Evolutionary conservation across 345 rosid species (phyloP).

Genomic region (Zanthoxylum bungeanum): DNA sequence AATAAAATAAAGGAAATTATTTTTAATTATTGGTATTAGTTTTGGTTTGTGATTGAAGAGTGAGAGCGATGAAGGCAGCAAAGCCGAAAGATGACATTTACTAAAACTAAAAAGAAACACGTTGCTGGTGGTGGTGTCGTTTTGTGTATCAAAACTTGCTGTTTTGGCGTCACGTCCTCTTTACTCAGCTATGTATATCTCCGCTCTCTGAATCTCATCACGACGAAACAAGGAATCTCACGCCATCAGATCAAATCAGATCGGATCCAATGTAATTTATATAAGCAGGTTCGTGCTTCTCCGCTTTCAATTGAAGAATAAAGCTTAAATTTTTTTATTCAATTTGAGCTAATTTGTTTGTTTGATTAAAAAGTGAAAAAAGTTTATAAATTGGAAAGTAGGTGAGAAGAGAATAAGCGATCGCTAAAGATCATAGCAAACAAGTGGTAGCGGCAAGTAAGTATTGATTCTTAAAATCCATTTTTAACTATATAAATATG

Average conservation of each 20-base stretch:
- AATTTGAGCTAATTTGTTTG: background rate
- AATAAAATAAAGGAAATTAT: too few relatives aligned
- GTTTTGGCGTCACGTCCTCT: conserved; percentile 16
- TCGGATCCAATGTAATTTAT: background rate
- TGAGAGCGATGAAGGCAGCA: too few relatives aligned
- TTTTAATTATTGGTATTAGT: too few relatives aligned
- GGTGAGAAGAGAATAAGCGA: conserved; percentile 21
- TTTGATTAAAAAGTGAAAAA: background rate
- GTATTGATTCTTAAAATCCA: conserved; percentile 21
- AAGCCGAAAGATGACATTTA: conserved; percentile 9
- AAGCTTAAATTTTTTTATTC: background rate
- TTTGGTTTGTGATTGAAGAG: conserved; percentile 17
- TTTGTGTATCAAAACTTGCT: background rate
- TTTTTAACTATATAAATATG: background rate
- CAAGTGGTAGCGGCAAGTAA: conserved; percentile 36
- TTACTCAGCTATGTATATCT: too few relatives aligned
- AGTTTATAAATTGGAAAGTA: background rate
- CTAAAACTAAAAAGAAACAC: conserved; percentile 4
- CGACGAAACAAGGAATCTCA: conserved; percentile 3
- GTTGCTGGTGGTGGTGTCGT: conserved; percentile 20
- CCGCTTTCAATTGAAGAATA: background rate
- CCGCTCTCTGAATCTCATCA: background rate
- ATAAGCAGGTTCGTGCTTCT: background rate
- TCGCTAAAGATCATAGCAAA: conserved; percentile 21
- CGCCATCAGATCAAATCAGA: conserved; percentile 3